A percentile compares a stretch with the other conserved stretches of the same genome.
Conservation (phyloP, 176 grass and related monocot genomes). For the Coix lacrymajobi region DNA sequence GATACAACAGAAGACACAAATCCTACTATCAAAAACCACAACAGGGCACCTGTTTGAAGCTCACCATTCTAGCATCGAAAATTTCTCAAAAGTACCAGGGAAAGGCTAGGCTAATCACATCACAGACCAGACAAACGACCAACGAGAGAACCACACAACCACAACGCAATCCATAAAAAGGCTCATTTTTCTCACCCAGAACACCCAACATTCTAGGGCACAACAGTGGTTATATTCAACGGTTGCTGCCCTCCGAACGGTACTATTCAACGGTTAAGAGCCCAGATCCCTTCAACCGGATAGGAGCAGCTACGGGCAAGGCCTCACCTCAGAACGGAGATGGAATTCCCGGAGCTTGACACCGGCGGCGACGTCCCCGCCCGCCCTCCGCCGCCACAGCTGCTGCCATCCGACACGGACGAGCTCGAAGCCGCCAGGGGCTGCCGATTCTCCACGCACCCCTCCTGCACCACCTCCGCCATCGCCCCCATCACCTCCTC, state of each 20-base stretch:
- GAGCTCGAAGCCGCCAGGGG: conserved; percentile 68
- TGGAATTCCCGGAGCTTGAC: conserved; percentile 60
- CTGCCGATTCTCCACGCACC: conserved; percentile 98
- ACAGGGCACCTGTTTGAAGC: not conserved
- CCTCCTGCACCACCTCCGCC: conserved; percentile 41
- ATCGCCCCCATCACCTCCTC: conserved; percentile 42
- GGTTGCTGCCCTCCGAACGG: no score
- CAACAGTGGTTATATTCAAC: conserved; percentile 6
- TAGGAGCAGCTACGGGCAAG: conserved; percentile 8
- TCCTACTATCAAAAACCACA: not conserved
- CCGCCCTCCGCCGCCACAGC: conserved; percentile 41
- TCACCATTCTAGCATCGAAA: not conserved
- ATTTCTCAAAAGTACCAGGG: not conserved
- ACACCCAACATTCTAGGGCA: not conserved
- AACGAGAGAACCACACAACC: not conserved
- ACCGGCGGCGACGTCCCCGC: conserved; percentile 63
- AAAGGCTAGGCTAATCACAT: not conserved
- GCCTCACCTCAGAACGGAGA: conserved; percentile 62
- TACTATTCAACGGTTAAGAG: not conserved
- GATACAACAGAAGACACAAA: not conserved
- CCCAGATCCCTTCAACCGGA: conserved; percentile 27
- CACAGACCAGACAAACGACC: not conserved
- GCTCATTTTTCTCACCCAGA: not conserved
- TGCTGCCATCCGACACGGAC: conserved; percentile 72
- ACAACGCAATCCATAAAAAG: not conserved